These are phyloP conservation scores for Penicillium oxalicum DNA, from an alignment of 2,329 filamentous ascomycete genomes.

Conservation along the genomic window DNA sequence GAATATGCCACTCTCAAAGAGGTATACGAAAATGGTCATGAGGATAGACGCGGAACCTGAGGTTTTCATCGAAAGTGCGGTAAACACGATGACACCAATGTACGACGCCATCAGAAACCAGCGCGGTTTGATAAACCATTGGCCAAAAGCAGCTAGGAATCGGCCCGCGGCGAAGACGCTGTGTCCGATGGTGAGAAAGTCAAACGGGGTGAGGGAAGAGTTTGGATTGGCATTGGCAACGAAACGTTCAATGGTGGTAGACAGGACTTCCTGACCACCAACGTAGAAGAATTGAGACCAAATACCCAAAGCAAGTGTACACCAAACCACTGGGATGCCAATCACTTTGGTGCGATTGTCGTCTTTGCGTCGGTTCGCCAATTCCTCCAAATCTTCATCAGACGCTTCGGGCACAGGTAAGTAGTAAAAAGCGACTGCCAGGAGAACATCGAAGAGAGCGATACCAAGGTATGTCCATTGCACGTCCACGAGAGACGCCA, in stretches of 20 bases:
- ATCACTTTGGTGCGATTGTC: conserved; percentile 44
- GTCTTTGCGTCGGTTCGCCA: conserved; percentile 47
- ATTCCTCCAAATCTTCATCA: conserved; percentile 53
- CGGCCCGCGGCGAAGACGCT: conserved; percentile 54
- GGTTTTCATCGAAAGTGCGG: conserved; percentile 47
- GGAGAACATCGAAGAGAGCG: conserved; percentile 52
- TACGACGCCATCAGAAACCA: conserved; percentile 52
- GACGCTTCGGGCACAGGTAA: conserved; percentile 58
- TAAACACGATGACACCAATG: conserved; percentile 48
- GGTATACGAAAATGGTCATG: conserved; percentile 49
- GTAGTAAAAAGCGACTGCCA: conserved; percentile 57
- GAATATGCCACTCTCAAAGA: conserved; percentile 58
- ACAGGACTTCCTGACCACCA: conserved; percentile 54
- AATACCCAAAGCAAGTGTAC: conserved; percentile 50
- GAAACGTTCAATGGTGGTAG: conserved; percentile 45
- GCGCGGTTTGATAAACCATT: conserved; percentile 53
- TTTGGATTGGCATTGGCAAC: conserved; percentile 36
- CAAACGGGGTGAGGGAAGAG: conserved; percentile 28
- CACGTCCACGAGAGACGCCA: conserved; percentile 52
- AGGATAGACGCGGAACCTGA: conserved; percentile 41
- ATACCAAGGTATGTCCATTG: conserved; percentile 63
- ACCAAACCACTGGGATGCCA: conserved; percentile 48
- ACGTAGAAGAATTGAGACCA: conserved; percentile 57
- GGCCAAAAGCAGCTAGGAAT: conserved; percentile 50
- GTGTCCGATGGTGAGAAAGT: conserved; percentile 51